These are phyloP conservation scores for Oryza australiensis DNA, from an alignment of 176 grass and related monocot genomes.

Conservation along the genomic window DNA sequence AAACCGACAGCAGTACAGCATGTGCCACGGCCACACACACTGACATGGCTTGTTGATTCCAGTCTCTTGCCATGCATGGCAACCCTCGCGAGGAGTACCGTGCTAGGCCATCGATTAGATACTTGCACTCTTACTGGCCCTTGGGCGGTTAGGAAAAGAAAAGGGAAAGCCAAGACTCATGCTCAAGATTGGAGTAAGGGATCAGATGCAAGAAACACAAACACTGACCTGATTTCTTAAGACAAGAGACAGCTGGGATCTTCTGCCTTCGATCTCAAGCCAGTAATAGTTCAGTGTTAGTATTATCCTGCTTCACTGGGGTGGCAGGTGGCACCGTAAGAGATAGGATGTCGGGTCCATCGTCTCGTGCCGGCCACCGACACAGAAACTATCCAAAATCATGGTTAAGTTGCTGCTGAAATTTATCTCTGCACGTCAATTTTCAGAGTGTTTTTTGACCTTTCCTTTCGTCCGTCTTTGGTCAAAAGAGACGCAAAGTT, in stretches of 20 bases:
- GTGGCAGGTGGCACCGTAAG: not conserved
- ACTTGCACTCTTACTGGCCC: not conserved
- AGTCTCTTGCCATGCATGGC: not conserved
- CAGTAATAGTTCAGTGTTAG: not conserved
- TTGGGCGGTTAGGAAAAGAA: not conserved
- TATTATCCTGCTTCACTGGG: not conserved
- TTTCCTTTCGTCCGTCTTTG: not conserved
- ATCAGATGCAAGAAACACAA: conserved; percentile 19
- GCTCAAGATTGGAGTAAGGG: conserved; percentile 21
- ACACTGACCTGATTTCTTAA: not conserved
- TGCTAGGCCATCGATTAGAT: not conserved
- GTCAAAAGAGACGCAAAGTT: not conserved
- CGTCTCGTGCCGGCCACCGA: conserved; percentile 8
- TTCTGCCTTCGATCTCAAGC: conserved; percentile 2
- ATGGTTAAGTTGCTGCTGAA: not conserved
- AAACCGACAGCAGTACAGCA: conserved; percentile 34
- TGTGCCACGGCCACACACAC: not conserved
- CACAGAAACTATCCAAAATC: not conserved
- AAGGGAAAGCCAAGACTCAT: not conserved
- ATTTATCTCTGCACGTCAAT: not conserved
- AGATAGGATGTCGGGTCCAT: not conserved
- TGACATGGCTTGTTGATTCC: not conserved
- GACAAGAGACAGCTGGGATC: not conserved
- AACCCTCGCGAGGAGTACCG: not conserved
- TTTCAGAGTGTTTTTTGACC: not conserved